Base-by-base conservation (phyloP, 306 rosid genomes). In the Biancaea sappan region DNA sequence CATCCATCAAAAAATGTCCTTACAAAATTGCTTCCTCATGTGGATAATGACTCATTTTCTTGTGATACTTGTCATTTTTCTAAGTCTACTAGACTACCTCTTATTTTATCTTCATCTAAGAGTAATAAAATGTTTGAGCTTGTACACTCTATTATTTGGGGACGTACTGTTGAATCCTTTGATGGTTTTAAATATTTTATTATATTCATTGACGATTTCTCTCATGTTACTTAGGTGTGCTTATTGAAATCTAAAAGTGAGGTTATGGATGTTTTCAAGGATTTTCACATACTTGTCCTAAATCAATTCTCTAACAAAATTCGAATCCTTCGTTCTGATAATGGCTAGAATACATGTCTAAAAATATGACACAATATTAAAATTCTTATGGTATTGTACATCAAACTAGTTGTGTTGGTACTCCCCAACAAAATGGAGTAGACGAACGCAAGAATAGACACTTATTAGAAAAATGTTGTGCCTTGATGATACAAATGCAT, bases 11-110 rank as follows among this genome's bases (percentile, higher is more conserved):
- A n/a, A n/a, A n/a, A n/a, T n/a, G n/a, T n/a, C n/a, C n/a, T n/a
- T n/a, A n/a, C n/a, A n/a, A n/a, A n/a, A n/a, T n/a, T n/a, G n/a
- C 41, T 21, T 32, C 43, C 26, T 3, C 25, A 2, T 11, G 0
- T 73, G 2, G n/a, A 19, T 0, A 28, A 16, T 11, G 7, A 44
- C n/a, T 59, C 24, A 4, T 21, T n/a, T 54, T 25, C 25, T 11
- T 66, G 66, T 74, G 62, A 63, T 61, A 50, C 51, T 5, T 73
- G 59, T 60, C 71, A 48, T 32, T 47, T 32, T 16, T 63, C 72
- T 5, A 62, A 74, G 14, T 28, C 44, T 6, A 47, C 78, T 2
- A 19, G 29, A 19, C 25, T 47, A 21, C 64, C 53, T 21, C 63
- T 74, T 48, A n/a, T 25, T 7, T 62, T 21, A 50, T 22, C 54